Evolutionary conservation across 2,329 filamentous ascomycete genomes (phyloP).

Genomic region (Fusarium mexicanum): DNA sequence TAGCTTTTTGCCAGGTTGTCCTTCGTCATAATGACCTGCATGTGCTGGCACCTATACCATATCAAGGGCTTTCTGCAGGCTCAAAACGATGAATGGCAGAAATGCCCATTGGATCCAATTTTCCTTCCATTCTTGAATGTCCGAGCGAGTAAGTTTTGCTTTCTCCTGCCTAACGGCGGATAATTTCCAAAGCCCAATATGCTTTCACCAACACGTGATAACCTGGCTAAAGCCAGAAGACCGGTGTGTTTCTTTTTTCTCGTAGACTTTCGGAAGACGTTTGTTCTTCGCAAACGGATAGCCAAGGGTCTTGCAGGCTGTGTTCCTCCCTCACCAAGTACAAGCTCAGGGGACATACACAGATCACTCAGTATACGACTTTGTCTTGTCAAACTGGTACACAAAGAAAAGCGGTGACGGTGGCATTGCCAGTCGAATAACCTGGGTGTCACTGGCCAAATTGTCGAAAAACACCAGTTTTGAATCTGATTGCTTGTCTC

Average conservation of each 20-base stretch:
- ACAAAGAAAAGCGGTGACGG: slow-evolving; percentile 35
- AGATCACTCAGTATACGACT: slow-evolving; percentile 14
- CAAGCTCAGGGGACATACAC: slow-evolving; percentile 1
- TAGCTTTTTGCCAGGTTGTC: slow-evolving; percentile 32
- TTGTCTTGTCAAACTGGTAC: slow-evolving; percentile 34
- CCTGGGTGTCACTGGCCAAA: neutral
- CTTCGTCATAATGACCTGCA: slow-evolving; percentile 38
- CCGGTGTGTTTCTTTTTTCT: neutral
- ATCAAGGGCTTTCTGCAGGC: slow-evolving; percentile 29
- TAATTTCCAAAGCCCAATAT: neutral
- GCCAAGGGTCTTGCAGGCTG: neutral
- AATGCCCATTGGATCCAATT: neutral
- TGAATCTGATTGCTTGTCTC: neutral
- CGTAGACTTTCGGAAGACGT: neutral
- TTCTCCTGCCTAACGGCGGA: neutral
- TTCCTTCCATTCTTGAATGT: neutral
- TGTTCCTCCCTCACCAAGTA: neutral
- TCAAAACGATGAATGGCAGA: slow-evolving; percentile 1
- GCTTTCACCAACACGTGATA: neutral
- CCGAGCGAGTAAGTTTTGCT: neutral
- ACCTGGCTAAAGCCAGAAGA: neutral
- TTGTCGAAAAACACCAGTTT: neutral
- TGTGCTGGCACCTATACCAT: slow-evolving; percentile 27
- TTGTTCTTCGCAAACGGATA: neutral
- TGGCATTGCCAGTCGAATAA: neutral